These are phyloP conservation scores for Salicornia ramosissima DNA, from an alignment of 148 eudicot genomes.

Conservation along the genomic window DNA sequence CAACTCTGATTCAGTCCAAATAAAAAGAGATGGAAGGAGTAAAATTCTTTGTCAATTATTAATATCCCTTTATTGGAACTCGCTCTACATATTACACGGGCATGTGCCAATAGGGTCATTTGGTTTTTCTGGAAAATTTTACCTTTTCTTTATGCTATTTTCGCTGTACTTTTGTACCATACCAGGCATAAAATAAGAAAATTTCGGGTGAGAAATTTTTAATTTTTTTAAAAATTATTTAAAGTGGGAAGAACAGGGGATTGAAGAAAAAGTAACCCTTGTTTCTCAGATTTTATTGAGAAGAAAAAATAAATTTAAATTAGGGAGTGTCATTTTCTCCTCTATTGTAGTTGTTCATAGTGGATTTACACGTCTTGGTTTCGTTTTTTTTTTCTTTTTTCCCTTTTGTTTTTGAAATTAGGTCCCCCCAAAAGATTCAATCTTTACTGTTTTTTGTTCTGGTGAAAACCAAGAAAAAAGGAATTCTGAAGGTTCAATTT, in stretches of 20 bases:
- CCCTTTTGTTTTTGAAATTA: slow-evolving; percentile 15
- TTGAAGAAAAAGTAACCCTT: not conserved
- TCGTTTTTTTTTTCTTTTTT: slow-evolving; percentile 16
- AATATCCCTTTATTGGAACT: slow-evolving; percentile 25
- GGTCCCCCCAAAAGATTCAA: slow-evolving; percentile 29
- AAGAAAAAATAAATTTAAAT: not conserved
- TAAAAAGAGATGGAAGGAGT: too few relatives aligned
- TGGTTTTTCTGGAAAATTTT: slow-evolving; percentile 10
- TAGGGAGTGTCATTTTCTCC: slow-evolving; percentile 28
- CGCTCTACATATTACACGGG: slow-evolving; percentile 16
- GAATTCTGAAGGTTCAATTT: slow-evolving; percentile 3
- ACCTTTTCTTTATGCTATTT: not conserved
- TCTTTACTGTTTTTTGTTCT: slow-evolving; percentile 20
- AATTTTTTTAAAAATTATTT: not conserved
- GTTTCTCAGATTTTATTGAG: not conserved
- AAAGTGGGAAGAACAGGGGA: not conserved
- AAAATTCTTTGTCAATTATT: not conserved
- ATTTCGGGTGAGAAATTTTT: not conserved
- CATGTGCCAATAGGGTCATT: slow-evolving; percentile 28
- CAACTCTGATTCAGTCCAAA: too few relatives aligned
- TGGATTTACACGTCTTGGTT: slow-evolving; percentile 25
- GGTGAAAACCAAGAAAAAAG: slow-evolving; percentile 15
- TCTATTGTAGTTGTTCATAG: slow-evolving; percentile 12
- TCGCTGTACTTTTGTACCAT: slow-evolving; percentile 6
- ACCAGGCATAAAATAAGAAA: not conserved